These are phyloP conservation scores for Globisporangium rhizosaccharum DNA, from an alignment of 352 stramenopile species.

Conservation along the genomic window DNA sequence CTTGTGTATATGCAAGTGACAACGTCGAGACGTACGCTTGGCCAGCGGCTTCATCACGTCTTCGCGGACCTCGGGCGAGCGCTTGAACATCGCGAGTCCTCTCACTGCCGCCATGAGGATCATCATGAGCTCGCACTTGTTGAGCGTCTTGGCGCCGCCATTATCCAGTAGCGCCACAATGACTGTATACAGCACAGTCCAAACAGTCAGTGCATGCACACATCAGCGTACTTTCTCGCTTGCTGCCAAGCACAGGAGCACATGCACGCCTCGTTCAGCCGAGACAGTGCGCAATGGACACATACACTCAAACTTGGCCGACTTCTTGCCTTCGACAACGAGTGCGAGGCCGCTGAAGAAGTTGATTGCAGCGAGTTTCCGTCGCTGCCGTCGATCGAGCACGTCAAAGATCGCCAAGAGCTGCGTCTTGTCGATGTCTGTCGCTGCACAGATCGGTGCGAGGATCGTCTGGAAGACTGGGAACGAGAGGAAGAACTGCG, in stretches of 20 bases:
- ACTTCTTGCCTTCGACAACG: constrained; percentile 58
- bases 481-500: constrained; percentile 54
- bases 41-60: constrained; percentile 35
- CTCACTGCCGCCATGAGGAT: constrained; percentile 35
- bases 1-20: neutral
- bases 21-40: constrained; percentile 23
- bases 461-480: constrained; percentile 43
- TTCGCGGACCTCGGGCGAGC: constrained; percentile 22
- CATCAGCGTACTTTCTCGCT: neutral
- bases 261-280: too few species aligned
- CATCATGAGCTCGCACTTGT: constrained; percentile 59
- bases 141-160: constrained; percentile 46
- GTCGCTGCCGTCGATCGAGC: constrained; percentile 23
- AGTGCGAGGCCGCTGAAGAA: constrained; percentile 62
- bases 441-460: constrained; percentile 19
- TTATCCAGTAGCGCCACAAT: constrained; percentile 60
- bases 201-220: neutral
- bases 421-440: constrained; percentile 28
- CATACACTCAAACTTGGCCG: constrained; percentile 59
- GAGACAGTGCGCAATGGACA: neutral
- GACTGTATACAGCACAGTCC: constrained; percentile 22
- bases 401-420: constrained; percentile 38
- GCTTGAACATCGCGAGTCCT: constrained; percentile 53
- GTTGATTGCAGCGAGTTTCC: constrained; percentile 36
- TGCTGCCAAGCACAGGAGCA: too few species aligned